Conservation (phyloP, 805 yeast genomes). For the Ogataea pignaliae region DNA sequence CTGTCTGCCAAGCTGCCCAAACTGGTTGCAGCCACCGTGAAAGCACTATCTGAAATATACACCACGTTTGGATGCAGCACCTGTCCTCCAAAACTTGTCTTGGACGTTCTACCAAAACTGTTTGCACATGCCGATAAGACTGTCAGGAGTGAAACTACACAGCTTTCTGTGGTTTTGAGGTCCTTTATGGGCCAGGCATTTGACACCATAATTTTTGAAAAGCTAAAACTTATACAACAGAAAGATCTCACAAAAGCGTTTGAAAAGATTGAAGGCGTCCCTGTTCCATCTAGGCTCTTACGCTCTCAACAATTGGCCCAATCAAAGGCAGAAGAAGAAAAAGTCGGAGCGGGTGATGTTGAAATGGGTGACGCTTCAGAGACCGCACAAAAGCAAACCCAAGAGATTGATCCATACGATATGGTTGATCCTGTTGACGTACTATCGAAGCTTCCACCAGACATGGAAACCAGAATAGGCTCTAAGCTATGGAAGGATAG, state of each 20-base stretch:
- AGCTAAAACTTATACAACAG: slow-evolving; percentile 87
- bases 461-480: slow-evolving; percentile 48
- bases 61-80: slow-evolving; percentile 60
- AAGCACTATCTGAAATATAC: slow-evolving; percentile 53
- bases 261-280: slow-evolving; percentile 40
- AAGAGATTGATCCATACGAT: slow-evolving; percentile 60
- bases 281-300: slow-evolving; percentile 53
- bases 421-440: slow-evolving; percentile 68
- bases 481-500: slow-evolving; percentile 89
- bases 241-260: slow-evolving; percentile 73
- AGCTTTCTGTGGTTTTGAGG: slow-evolving; percentile 62
- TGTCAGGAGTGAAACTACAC: slow-evolving; percentile 75
- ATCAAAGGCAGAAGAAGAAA: slow-evolving; percentile 18
- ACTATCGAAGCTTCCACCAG: slow-evolving; percentile 58
- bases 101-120: slow-evolving; percentile 58
- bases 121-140: slow-evolving; percentile 83
- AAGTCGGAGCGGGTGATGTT: slow-evolving; percentile 32
- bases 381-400: slow-evolving; percentile 21
- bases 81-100: slow-evolving; percentile 51
- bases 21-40: slow-evolving; percentile 62
- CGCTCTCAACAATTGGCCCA: slow-evolving; percentile 46
- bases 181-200: slow-evolving; percentile 69
- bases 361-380: slow-evolving; percentile 32
- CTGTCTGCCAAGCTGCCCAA: slow-evolving; percentile 68
- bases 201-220: slow-evolving; percentile 55